Conservation (phyloP, 768 basidiomycete species). For the Pisolithus orientalis region DNA sequence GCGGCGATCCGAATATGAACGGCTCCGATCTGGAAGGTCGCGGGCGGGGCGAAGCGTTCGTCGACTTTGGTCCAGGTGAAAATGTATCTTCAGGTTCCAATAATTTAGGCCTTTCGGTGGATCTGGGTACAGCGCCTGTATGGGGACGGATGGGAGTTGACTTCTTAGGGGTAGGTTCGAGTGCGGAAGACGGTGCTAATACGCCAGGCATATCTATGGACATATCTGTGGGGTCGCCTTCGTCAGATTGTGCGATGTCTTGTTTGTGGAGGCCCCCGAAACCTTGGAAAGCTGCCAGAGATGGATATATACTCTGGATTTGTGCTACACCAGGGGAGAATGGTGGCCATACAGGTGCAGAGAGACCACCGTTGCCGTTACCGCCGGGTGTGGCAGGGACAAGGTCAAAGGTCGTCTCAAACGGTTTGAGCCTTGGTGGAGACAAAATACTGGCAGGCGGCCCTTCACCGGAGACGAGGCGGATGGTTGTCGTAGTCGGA, state of each 20-base stretch:
- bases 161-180: slow-evolving; percentile 18
- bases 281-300: slow-evolving; percentile 29
- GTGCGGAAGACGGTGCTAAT: slow-evolving; percentile 12
- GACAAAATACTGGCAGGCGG: slow-evolving; percentile 21
- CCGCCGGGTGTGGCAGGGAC: slow-evolving; percentile 48
- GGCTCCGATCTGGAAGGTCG: slow-evolving; percentile 32
- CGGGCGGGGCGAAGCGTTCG: slow-evolving; percentile 13
- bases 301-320: slow-evolving; percentile 33
- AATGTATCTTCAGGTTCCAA: slow-evolving; percentile 33
- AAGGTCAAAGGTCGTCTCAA: slow-evolving; percentile 63
- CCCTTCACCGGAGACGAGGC: slow-evolving; percentile 33
- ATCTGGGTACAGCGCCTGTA: slow-evolving; percentile 21
- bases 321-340: slow-evolving; percentile 27
- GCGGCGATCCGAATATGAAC: slow-evolving; percentile 76
- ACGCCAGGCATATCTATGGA: slow-evolving; percentile 34
- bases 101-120: slow-evolving; percentile 24
- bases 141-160: slow-evolving; percentile 6
- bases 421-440: slow-evolving; percentile 63
- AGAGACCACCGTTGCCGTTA: slow-evolving; percentile 1
- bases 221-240: slow-evolving; percentile 26
- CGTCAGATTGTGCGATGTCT: slow-evolving; percentile 8
- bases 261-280: slow-evolving; percentile 21
- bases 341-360: slow-evolving; percentile 33
- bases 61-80: slow-evolving; percentile 30
- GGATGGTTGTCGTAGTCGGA: slow-evolving; percentile 42